Evolutionary conservation across 2,329 filamentous ascomycete species (phyloP).

Genomic region (Grosmannia huntii): DNA sequence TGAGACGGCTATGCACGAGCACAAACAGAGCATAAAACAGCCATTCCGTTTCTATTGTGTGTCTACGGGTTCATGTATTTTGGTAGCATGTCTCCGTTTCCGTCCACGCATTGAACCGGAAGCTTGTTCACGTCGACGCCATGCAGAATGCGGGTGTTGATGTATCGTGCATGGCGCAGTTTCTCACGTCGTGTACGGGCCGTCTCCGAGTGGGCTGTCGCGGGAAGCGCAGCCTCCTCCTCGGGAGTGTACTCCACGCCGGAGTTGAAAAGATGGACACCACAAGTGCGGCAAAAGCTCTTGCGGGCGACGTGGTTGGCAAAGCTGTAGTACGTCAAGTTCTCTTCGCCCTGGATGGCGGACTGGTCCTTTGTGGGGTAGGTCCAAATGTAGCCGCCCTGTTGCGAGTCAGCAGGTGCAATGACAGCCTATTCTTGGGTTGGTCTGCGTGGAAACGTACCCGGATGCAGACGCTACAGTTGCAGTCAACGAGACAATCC

Average conservation of each 20-base stretch:
- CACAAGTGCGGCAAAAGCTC: conserved; percentile 36
- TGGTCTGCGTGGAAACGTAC: conserved; percentile 13
- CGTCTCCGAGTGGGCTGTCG: conserved; percentile 9
- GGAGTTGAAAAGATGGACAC: conserved; percentile 27
- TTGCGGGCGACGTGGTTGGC: conserved; percentile 21
- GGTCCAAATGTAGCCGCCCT: conserved; percentile 31
- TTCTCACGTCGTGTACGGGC: conserved; percentile 8
- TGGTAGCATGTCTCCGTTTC: conserved; percentile 17
- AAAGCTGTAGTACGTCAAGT: conserved; percentile 27
- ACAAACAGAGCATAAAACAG: neutral
- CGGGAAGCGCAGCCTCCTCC: conserved; percentile 21
- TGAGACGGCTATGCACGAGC: neutral
- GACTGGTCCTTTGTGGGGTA: conserved; percentile 28
- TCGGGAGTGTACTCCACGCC: conserved; percentile 20
- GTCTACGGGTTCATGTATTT: conserved; percentile 28
- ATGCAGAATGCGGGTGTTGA: conserved; percentile 28
- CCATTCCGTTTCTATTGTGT: too few relatives aligned
- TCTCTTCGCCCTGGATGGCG: conserved; percentile 27
- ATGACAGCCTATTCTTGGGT: too few relatives aligned
- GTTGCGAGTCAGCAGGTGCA: conserved; percentile 12
- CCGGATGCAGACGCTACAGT: conserved; percentile 36
- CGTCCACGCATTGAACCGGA: conserved; percentile 15
- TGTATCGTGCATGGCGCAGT: conserved; percentile 13
- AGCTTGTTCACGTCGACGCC: conserved; percentile 19
- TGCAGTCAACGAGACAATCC: conserved; percentile 30